phyloP scores from a whole-genome alignment of 2,329 filamentous ascomycete species.

The Parastagonospora nodorum region DNA sequence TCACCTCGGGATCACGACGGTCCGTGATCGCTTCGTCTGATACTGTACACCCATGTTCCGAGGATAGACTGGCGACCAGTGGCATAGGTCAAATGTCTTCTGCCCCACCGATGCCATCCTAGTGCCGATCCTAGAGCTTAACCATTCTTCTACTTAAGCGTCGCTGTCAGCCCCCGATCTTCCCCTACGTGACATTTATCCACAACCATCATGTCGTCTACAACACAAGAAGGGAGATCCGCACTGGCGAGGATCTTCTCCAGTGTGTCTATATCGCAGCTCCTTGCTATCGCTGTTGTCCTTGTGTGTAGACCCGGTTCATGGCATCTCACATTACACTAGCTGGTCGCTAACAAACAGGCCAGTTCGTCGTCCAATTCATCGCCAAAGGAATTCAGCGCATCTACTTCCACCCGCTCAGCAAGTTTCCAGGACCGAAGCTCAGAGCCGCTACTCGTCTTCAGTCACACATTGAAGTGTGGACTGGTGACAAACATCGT shows the following conservation, averaged over 20 bases:
- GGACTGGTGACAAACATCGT: constrained; percentile 27
- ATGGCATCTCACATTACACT: neutral
- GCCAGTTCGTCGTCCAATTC: constrained; percentile 18
- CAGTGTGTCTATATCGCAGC: constrained; percentile 3
- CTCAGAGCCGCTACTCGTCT: constrained; percentile 43
- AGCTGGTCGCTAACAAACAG: constrained; percentile 2
- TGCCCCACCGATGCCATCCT: neutral
- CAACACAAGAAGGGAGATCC: neutral
- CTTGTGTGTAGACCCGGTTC: constrained; percentile 4
- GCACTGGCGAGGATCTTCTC: constrained; percentile 1
- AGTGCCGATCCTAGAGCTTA: neutral
- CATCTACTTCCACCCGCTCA: constrained; percentile 43
- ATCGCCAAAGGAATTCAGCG: constrained; percentile 39
- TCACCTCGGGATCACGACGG: neutral
- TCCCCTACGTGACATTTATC: neutral
- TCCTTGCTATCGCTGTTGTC: constrained; percentile 5
- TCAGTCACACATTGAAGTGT: constrained; percentile 32
- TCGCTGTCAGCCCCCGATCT: neutral
- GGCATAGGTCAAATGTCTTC: neutral
- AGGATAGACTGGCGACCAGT: neutral
- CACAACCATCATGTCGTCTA: constrained; percentile 7
- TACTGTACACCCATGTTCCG: neutral
- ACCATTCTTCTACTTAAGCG: constrained; percentile 1
- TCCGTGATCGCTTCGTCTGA: neutral
- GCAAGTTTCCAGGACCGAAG: constrained; percentile 51